Evolutionary conservation across 257 asterid genomes (phyloP), one percentile per base, ranked within the genome.

Genomic region (Primulina eburnea): DNA sequence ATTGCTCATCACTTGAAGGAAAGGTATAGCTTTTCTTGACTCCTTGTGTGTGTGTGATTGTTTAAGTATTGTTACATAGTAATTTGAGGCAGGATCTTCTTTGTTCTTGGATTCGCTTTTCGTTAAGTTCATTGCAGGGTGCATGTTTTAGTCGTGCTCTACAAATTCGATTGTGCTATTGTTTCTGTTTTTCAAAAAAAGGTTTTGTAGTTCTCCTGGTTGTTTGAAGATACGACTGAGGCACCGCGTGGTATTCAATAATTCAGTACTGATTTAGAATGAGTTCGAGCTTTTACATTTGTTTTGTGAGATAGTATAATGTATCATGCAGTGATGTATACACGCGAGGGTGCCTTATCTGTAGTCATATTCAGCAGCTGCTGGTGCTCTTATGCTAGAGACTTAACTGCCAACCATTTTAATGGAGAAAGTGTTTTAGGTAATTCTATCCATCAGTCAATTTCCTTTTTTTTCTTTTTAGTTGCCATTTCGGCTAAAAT

Each of bases 321-420:
- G 26, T 24, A 24, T 24, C 26, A 24, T 0, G 26, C 26, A 24
- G 26, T 24, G 26, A 24, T 24, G 26, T 24, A 24, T 24, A 24
- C 26, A 24, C 60, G 65, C 78, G 52, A 84, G 82, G 84, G 79
- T 80, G 79, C 79, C 80, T 56, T 88, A 57, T 37, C 79, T 72
- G 74, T 94, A 58, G 52, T 81, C 38, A 8, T 83, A 16, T 72
- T 86, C 62, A 68, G 88, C 79, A 74, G 81, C 73, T 78, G 67
- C 79, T 82, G 88, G 87, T 75, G 75, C 81, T 78, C 86, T 62
- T 60, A 78, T 79, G 97, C 97, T 53, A 79, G 96, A 68, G 85
- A 89, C 68, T 73, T 89, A 50, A 69, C 83, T 47, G 55, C 55
- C 55, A 16, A 50, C 57, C 57, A 50, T 59, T 38, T 59, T 65